Base-by-base conservation (phyloP, 805 yeast species). In the Wickerhamomyces kurtzmanii region DNA sequence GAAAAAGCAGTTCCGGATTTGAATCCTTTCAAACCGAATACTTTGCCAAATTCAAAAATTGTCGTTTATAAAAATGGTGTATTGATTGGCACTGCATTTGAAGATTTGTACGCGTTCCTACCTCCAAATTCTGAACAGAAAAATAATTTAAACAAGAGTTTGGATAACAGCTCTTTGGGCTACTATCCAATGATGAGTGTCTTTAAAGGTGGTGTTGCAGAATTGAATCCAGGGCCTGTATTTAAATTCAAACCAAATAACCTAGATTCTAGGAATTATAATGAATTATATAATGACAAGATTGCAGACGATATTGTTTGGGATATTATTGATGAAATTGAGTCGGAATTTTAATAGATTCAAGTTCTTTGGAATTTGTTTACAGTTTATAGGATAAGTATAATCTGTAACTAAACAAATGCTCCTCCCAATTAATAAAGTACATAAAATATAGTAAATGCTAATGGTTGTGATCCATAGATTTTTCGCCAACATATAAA, bases 131-230 rank as follows among this genome's bases (percentile, higher is more conserved):
- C 87, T 22, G 75, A 71, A 35, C 53, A 67, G 24, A 58, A 57
- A 24, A 57, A 56, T 30, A 55, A 57, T 35, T 54, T 50, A 23
- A 54, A 52, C 31, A 51, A 59, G 53, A 37, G 57, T 44, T 71
- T 42, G 10, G 93, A 91, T 48, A 96, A 91, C 47, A 94, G 94
- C 1, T 59, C 72, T 23, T 55, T 85, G 30, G 98, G 97, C 0
- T 91, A 91, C 49, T 91, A 76, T 53, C 97, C 98, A 2, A 83
- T 86, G 59, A 64, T 84, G 19, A 81, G 94, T 30, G 81, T 80
- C 15, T 91, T 72, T 47, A 73, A 72, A 38, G 79, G 79, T 3
- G 97, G 97, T 0, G 57, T 68, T 8, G 94, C 83, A 5, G 59
- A 68, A 33, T 50, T 89, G 31, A 75, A 81, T 37, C 63, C 84